Conservation (phyloP, 83 land plant species). For the Picea engelmannii region DNA sequence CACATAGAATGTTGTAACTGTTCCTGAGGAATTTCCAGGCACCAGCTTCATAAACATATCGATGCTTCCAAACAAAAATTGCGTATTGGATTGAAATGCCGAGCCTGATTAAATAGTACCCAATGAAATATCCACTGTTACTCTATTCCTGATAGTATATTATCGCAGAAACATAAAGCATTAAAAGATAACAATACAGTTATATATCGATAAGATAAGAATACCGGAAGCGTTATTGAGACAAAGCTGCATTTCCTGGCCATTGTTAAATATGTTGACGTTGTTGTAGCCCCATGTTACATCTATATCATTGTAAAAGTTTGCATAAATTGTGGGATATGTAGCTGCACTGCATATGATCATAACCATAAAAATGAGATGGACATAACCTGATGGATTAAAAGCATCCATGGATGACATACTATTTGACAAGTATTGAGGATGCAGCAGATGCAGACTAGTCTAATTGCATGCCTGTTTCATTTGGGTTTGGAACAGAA, state of each 20-base stretch:
- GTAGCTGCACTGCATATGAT: background rate
- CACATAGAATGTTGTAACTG: slow-evolving; percentile 6
- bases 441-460: too few species aligned
- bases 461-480: too few species aligned
- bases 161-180: background rate
- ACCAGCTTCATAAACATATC: slow-evolving; percentile 38
- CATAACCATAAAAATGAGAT: too few species aligned
- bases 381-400: too few species aligned
- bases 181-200: background rate
- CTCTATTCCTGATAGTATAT: too few species aligned
- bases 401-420: too few species aligned
- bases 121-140: background rate
- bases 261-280: background rate
- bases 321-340: background rate
- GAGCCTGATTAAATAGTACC: background rate
- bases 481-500: too few species aligned
- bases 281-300: background rate
- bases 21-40: slow-evolving; percentile 38
- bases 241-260: background rate
- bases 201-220: background rate
- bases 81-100: slow-evolving; percentile 4
- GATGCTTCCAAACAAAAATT: slow-evolving; percentile 41
- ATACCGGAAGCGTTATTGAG: background rate
- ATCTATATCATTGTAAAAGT: background rate
- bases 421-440: too few species aligned